Base-by-base conservation (phyloP, 1,284 basidiomycete species). In the Ustilago sp. region DNA sequence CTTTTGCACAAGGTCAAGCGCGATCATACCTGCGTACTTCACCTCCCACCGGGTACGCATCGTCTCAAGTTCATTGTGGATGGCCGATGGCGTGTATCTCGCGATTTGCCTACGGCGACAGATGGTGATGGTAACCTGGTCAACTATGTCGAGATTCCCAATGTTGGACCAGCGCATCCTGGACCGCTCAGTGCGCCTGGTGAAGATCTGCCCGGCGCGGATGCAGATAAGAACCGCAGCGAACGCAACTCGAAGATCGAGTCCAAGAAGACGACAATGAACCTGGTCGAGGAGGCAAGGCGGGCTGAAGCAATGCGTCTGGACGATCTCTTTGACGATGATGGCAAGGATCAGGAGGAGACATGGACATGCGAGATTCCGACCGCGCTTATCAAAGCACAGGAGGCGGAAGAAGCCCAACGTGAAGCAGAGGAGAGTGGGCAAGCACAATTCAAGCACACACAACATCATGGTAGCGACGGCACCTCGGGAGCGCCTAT, bases 21-120 rank as follows among this genome's bases (percentile, higher is more conserved):
- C 8, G 81, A 80, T 45, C 83, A 83, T 62, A 72, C 77, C 8
- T 80, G 80, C 56, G 75, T 84, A 32, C 68, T 86, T 13, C 81
- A 85, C 53, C 72, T 86, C 28, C 90, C 91, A 13, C 94, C 95
- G 0, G 97, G 96, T 28, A 95, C 95, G 2, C 95, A 99, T 85
- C 93, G 96, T 70, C 90, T 98, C 85, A 94, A 95, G 77, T 99
- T 98, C 88, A 91, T 98, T 78, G 94, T 99, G 68, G 97, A 99
- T 86, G 93, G 94, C 67, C 90, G 92, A 59, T 95, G 93, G 92
- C 91, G 92, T 68, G 90, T 90, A 62, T 89, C 89, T 12, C 88
- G 89, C 77, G 91, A 94, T 76, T 89, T 97, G 28, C 93, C 94
- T 8, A 93, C 93, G 1, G 94, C 95, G 0, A 94, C 95, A 36